phyloP scores from a whole-genome alignment of 345 rosid genomes.

The Syzygium jambos region DNA sequence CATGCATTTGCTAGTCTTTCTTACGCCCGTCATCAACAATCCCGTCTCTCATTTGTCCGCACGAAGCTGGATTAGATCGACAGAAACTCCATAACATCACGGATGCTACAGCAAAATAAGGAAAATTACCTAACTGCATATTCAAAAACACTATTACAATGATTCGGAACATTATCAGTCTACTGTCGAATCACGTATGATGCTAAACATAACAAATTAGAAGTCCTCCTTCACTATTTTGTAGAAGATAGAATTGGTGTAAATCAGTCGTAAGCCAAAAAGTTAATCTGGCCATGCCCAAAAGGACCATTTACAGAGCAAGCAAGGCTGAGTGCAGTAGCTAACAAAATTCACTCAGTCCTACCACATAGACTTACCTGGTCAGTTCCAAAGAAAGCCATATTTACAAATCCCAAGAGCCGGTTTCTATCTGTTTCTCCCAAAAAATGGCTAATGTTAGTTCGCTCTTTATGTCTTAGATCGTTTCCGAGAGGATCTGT shows the following conservation, averaged over 20 bases:
- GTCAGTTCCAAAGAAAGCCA: background rate
- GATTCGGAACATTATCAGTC: background rate
- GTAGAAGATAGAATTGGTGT: background rate
- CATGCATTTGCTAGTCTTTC: background rate
- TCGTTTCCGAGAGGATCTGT: background rate
- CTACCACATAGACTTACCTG: background rate
- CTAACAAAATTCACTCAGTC: conserved; percentile 64
- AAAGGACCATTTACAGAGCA: background rate
- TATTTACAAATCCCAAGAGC: conserved; percentile 7
- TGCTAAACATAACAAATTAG: background rate
- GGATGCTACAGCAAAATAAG: background rate
- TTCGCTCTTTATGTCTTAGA: background rate
- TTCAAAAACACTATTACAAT: background rate
- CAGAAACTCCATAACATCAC: background rate
- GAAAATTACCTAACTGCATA: background rate
- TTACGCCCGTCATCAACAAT: background rate
- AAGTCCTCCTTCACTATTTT: background rate
- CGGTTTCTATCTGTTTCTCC: background rate
- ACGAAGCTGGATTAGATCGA: background rate
- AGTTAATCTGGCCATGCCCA: background rate
- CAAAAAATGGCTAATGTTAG: background rate
- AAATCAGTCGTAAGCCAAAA: background rate
- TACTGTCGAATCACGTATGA: background rate
- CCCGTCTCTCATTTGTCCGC: background rate
- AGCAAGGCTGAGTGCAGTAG: conserved; percentile 33